phyloP scores from a whole-genome alignment of 2,329 filamentous ascomycete species.

The Cladosporium sp. region DNA sequence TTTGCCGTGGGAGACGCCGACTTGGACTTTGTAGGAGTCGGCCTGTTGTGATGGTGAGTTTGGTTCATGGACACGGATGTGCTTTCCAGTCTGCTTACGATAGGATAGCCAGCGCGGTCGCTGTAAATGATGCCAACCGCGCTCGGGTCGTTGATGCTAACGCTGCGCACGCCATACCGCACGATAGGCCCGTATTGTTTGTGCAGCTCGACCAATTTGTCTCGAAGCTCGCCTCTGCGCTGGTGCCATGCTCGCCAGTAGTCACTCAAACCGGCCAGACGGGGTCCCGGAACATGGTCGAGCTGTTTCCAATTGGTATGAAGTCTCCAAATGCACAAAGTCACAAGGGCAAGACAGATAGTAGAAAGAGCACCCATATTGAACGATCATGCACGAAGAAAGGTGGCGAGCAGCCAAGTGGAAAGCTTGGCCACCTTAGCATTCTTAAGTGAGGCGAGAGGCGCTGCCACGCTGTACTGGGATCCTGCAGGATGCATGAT shows the following conservation, averaged over 20 bases:
- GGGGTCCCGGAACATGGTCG: background rate
- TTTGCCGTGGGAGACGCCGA: background rate
- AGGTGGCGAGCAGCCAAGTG: background rate
- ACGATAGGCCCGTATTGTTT: constrained; percentile 1
- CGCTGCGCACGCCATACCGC: constrained; percentile 4
- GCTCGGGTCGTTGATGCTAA: constrained; percentile 4
- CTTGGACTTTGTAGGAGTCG: constrained; percentile 3
- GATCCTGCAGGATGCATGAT: background rate
- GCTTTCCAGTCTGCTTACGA: background rate
- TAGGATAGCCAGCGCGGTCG: background rate
- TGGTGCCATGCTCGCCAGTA: constrained; percentile 8
- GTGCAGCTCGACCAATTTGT: constrained; percentile 1
- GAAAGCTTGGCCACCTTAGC: background rate
- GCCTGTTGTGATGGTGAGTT: background rate
- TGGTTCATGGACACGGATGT: background rate
- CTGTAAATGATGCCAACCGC: constrained; percentile 1
- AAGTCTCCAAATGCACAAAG: constrained; percentile 1
- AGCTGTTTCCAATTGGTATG: background rate
- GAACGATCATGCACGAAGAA: background rate
- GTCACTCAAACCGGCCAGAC: background rate
- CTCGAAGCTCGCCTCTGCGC: constrained; percentile 1
- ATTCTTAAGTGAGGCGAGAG: background rate
- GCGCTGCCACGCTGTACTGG: background rate
- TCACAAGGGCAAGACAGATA: background rate
- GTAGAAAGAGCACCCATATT: background rate